Conservation (phyloP, 83 land plant genomes). For the Larix sibirica region DNA sequence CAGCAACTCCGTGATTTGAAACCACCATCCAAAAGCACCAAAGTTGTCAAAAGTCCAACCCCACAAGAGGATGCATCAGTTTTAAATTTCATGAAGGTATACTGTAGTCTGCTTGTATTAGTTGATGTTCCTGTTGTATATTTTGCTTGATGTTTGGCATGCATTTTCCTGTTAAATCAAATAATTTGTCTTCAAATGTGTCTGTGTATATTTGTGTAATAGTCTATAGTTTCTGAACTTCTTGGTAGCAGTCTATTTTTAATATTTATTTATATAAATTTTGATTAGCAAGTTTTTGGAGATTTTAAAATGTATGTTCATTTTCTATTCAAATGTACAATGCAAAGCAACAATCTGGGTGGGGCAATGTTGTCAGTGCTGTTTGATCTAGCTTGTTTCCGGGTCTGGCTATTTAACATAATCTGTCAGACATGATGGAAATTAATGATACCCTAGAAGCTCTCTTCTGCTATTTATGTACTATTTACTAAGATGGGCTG, state of each 20-base stretch:
- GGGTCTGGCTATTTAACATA: background rate
- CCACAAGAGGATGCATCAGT: background rate
- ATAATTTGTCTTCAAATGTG: background rate
- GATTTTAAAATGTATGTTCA: too few relatives aligned
- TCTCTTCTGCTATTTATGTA: background rate
- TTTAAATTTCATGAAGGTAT: constrained; percentile 13
- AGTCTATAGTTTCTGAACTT: background rate
- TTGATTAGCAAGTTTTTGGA: too few relatives aligned
- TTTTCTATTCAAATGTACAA: background rate
- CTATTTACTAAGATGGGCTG: background rate
- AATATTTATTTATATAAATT: background rate
- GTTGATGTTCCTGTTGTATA: background rate
- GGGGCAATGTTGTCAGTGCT: background rate
- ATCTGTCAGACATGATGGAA: background rate
- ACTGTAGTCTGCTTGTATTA: background rate
- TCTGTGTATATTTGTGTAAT: background rate
- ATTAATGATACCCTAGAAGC: background rate
- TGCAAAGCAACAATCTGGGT: background rate
- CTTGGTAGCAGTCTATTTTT: background rate
- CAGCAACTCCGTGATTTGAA: constrained; percentile 35
- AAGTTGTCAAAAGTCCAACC: constrained; percentile 4
- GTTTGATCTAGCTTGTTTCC: background rate
- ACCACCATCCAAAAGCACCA: constrained; percentile 3
- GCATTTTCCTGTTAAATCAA: constrained; percentile 11
- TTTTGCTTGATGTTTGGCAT: background rate